Evolutionary conservation across 768 basidiomycete species (phyloP).

Genomic region (Leccinum pellstonianum): DNA sequence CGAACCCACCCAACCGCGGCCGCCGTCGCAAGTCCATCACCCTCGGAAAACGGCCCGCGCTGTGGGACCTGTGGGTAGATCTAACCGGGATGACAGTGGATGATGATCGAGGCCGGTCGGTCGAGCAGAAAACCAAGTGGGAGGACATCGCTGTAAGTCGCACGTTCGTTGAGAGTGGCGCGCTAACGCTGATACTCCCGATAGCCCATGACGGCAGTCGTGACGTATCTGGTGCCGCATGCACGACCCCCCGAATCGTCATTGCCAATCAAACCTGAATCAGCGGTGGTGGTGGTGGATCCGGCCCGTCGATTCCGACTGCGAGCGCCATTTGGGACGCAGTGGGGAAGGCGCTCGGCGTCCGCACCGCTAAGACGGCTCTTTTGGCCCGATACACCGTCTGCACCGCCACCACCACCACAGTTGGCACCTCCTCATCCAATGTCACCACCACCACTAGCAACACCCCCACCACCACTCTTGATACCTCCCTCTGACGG

Average conservation of each 20-base stretch:
- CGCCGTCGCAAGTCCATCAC: neutral
- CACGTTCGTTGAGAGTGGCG: neutral
- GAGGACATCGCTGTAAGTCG: constrained; percentile 40
- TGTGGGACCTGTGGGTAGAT: constrained; percentile 46
- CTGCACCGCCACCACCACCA: neutral
- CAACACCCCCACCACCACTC: neutral
- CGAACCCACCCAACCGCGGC: neutral
- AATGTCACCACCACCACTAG: neutral
- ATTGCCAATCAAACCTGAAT: neutral
- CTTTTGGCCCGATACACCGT: neutral
- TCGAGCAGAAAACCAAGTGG: constrained; percentile 33
- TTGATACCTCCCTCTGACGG: neutral
- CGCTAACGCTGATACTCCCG: neutral
- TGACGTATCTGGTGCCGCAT: constrained; percentile 6
- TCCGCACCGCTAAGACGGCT: constrained; percentile 8
- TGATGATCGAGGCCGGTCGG: neutral
- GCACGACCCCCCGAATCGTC: neutral
- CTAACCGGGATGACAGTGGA: neutral
- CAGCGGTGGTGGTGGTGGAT: neutral
- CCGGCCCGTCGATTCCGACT: neutral
- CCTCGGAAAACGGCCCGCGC: constrained; percentile 35
- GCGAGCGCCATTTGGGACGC: neutral
- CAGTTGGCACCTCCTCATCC: neutral
- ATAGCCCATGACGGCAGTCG: constrained; percentile 28
- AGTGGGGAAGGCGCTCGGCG: neutral